Percentiles rank a stretch among this genome's conserved stretches.
Conservation (phyloP, 352 stramenopile species). For the Phytophthora podocarpi region DNA sequence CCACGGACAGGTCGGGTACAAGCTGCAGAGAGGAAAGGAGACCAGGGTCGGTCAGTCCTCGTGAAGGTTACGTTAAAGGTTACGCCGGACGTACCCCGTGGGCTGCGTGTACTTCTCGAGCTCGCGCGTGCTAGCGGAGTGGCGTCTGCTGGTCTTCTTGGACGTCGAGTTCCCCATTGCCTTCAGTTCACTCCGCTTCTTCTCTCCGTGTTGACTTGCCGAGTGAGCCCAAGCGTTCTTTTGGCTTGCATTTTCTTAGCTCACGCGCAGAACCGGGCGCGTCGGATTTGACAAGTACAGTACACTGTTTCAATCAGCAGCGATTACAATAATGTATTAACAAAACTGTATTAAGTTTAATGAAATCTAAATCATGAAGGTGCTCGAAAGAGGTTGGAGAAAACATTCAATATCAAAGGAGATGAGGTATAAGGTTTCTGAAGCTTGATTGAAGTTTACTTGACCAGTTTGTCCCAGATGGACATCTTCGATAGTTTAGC, state of each 20-base stretch:
- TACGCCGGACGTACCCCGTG: slow-evolving; percentile 45
- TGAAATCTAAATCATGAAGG: too few species aligned
- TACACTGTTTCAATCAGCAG: too few species aligned
- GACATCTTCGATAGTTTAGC: neutral
- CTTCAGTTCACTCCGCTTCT: neutral
- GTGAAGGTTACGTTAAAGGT: neutral
- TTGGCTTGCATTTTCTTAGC: slow-evolving; percentile 23
- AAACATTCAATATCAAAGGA: too few species aligned
- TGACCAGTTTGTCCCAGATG: slow-evolving; percentile 4
- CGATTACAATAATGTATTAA: too few species aligned
- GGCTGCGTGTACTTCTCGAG: slow-evolving; percentile 72
- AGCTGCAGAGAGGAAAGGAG: slow-evolving; percentile 27
- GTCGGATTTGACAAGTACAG: neutral
- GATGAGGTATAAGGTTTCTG: too few species aligned
- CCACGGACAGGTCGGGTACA: slow-evolving; percentile 83
- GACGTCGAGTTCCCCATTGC: slow-evolving; percentile 78
- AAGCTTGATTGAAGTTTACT: slow-evolving; percentile 15
- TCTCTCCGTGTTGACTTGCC: slow-evolving; percentile 15
- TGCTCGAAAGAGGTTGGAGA: too few species aligned
- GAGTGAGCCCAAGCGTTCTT: slow-evolving; percentile 18
- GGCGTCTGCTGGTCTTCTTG: slow-evolving; percentile 32
- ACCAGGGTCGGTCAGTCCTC: neutral
- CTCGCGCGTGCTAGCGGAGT: slow-evolving; percentile 49
- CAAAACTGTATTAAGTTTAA: too few species aligned
- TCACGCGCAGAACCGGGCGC: slow-evolving; percentile 14